Evolutionary conservation across 345 rosid genomes (phyloP).

Genomic region (Geranium rotundifolium): DNA sequence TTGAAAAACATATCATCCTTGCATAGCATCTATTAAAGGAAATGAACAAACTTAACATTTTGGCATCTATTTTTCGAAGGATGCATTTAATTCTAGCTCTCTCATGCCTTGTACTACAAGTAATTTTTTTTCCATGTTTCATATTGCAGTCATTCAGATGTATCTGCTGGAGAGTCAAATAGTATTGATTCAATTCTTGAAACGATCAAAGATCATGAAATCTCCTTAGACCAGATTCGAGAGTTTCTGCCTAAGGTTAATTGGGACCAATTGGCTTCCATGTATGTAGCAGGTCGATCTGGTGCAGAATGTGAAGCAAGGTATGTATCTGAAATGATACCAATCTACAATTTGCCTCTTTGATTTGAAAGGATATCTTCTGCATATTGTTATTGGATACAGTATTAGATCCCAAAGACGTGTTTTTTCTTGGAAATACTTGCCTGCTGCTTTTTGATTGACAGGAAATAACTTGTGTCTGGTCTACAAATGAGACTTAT

Average conservation of each 20-base stretch:
- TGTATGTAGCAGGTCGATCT: conserved; percentile 41
- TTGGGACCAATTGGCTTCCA: conserved; percentile 73
- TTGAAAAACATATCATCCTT: not conserved
- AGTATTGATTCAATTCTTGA: conserved; percentile 36
- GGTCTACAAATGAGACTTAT: too few species aligned
- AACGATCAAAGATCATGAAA: conserved; percentile 54
- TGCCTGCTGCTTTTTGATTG: too few species aligned
- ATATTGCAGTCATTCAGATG: conserved; percentile 38
- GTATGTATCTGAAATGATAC: conserved; percentile 24
- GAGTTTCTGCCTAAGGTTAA: conserved; percentile 71
- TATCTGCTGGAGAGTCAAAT: conserved; percentile 21
- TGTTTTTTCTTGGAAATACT: too few species aligned
- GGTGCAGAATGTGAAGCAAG: conserved; percentile 85
- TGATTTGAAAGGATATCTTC: not conserved
- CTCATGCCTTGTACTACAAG: not conserved
- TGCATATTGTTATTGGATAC: not conserved
- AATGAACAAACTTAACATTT: too few species aligned
- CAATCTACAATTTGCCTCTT: not conserved
- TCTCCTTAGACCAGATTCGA: conserved; percentile 56
- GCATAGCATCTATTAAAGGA: not conserved
- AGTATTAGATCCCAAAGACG: too few species aligned
- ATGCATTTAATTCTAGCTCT: too few species aligned
- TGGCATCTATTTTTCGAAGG: too few species aligned
- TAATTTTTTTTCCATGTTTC: not conserved
- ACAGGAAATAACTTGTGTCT: too few species aligned